Evolutionary conservation across 2,329 filamentous ascomycete species (phyloP), one percentile per base, ranked within the genome.

Genomic region (Cadophora luteo-olivacea): DNA sequence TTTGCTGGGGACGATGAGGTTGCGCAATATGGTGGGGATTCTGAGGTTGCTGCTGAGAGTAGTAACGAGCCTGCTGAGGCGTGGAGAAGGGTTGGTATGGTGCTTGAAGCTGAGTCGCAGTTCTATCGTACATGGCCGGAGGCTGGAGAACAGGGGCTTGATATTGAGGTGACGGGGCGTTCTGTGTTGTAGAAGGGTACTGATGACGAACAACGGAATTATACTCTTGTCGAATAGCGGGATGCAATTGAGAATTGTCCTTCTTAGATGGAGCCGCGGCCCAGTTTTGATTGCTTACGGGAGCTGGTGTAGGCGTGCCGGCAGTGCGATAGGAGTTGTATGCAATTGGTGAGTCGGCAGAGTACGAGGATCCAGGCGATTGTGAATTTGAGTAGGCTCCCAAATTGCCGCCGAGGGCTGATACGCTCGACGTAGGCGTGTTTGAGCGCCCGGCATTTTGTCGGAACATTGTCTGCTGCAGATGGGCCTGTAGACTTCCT

Each of bases 161-260:
- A 36, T 68, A 65, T 55, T 71, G 73, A 48, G 66, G 32, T 32
- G 66, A 22, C 6, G 64, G 49, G 64, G 69, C 55, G 38, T 51
- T 68, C 9, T 61, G 65, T 11, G 38, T 48, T 41, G 57, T 45
- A 4, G 71, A 69, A 36, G 73, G 69, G 51, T 72, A 73, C 38
- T 74, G 69, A 16, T 74, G 71, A 61, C 74, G 68, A 48, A 73
- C 74, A 61, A 76, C 72, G 3, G 73, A 41, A 41, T 65, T 73
- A 45, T 77, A 77, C 38, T 78, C 75, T 60, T 75, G 78, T 57
- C 79, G 77, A 60, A 80, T 81, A 25, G 81, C 80, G 45, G 80
- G 81, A 68, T 82, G 81, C 29, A 80, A 62, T 14, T 72, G 68
- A 7, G 72, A 54, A 7, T 51, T 55, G 9, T 75, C 74, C 41